Base-by-base conservation (phyloP, 1,139 yeast species). In the Geotrichum armillariae region DNA sequence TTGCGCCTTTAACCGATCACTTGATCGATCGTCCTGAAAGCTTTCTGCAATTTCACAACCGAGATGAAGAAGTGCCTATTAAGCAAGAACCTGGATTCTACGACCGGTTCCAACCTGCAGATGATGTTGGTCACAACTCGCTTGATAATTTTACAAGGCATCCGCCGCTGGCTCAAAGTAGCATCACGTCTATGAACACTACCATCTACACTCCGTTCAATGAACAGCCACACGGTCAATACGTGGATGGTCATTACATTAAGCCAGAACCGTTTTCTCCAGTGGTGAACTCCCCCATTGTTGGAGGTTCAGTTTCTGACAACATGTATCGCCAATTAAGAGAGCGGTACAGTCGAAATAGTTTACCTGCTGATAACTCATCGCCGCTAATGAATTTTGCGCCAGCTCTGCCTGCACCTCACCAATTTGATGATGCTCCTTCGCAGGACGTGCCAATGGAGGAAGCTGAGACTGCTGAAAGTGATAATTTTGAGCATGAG, bases 391-490 rank as follows among this genome's bases (percentile, higher is more conserved):
- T 45, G 9, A 17, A 31, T n/a, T 25, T 14, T n/a, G 37, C 41
- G 18, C 42, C 47, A 4, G n/a, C 16, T 16, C 31, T 37, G 3
- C 23, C 33, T 14, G 31, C 37, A 14, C 39, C 38, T 8, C 38
- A 45, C 8, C 42, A 38, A 14, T 45, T 45, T 34, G 47, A 43
- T 17, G 47, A 43, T 22, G 47, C 40, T 2, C 25, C 47, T 4
- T 35, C 39, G 7, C 6, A 8, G 16, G 34, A 31, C 12, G 5
- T n/a, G 16, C 11, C 34, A 31, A 5, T 31, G 34, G 34, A 25
- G 11, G 11, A 25, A 7, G 29, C 7, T 7, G 29, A 25, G 9
- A 11, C 7, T 11, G 7, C 29, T 25, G 11, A 7, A 11, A 25
- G 29, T 11, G n/a, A n/a, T n/a, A n/a, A n/a, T n/a, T n/a, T n/a